Percentiles rank a stretch among this genome's conserved stretches.
Conservation (phyloP, 805 yeast genomes). For the Starmera caribaea region DNA sequence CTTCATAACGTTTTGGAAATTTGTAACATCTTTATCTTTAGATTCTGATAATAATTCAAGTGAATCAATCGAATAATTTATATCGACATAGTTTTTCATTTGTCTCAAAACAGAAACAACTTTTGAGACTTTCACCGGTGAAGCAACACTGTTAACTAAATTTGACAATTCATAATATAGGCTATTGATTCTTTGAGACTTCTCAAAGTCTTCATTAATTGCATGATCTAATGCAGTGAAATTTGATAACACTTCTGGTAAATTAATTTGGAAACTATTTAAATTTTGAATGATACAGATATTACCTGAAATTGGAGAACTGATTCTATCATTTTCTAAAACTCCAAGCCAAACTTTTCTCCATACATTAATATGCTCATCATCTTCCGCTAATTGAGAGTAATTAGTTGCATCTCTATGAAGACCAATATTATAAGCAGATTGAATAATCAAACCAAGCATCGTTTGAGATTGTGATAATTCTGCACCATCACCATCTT, state of each 20-base stretch:
- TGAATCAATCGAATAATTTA: slow-evolving; percentile 10
- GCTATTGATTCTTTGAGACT: slow-evolving; percentile 11
- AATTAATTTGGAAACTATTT: slow-evolving; percentile 8
- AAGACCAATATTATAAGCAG: slow-evolving; percentile 36
- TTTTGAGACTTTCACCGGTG: slow-evolving; percentile 10
- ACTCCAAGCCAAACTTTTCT: slow-evolving; percentile 17
- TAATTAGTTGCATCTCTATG: slow-evolving; percentile 35
- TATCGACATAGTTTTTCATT: slow-evolving; percentile 8
- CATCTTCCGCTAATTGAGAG: slow-evolving; percentile 8
- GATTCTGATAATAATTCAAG: neutral
- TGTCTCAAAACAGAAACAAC: slow-evolving; percentile 6
- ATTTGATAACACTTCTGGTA: slow-evolving; percentile 5
- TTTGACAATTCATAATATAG: slow-evolving; percentile 9
- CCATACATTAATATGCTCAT: slow-evolving; percentile 13
- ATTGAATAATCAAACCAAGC: slow-evolving; percentile 29
- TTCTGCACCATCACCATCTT: slow-evolving; percentile 38
- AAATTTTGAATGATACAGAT: slow-evolving; percentile 11
- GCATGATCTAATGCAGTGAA: slow-evolving; percentile 6
- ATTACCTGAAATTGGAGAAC: slow-evolving; percentile 14
- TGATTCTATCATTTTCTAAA: slow-evolving; percentile 13
- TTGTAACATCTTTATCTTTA: slow-evolving; percentile 2
- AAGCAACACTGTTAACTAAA: slow-evolving; percentile 11
- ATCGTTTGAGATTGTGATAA: slow-evolving; percentile 30
- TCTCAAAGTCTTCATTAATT: slow-evolving; percentile 7
- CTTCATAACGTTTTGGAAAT: slow-evolving; percentile 8